Conservation (phyloP, 805 yeast species). For the Candida suzukii region DNA sequence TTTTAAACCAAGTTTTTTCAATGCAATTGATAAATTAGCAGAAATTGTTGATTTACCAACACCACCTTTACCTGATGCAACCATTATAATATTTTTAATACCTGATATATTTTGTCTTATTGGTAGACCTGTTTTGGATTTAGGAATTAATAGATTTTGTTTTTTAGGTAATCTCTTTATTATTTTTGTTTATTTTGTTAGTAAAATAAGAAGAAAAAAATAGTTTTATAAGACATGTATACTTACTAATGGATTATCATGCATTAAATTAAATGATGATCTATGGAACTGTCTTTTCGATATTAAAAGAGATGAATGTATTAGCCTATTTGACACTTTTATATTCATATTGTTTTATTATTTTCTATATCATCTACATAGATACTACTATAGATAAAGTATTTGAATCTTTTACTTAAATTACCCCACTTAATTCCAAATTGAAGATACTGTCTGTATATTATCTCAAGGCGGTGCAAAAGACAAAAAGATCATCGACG, state of each 20-base stretch:
- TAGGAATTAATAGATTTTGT: slow-evolving; percentile 25
- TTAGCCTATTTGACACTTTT: too few species aligned
- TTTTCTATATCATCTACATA: too few species aligned
- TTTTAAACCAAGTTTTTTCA: slow-evolving; percentile 43
- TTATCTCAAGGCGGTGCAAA: too few species aligned
- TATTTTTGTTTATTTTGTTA: background rate
- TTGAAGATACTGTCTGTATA: too few species aligned
- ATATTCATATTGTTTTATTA: too few species aligned
- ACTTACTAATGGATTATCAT: slow-evolving; percentile 52
- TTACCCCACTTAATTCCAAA: too few species aligned
- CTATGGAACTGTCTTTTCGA: background rate
- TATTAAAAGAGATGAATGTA: too few species aligned
- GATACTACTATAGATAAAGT: too few species aligned
- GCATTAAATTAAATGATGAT: slow-evolving; percentile 11
- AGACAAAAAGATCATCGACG: too few species aligned
- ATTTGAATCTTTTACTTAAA: too few species aligned
- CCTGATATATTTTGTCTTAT: slow-evolving; percentile 47
- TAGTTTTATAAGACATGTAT: too few species aligned
- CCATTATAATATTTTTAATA: slow-evolving; percentile 57
- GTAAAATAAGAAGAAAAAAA: too few species aligned
- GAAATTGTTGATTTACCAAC: slow-evolving; percentile 76
- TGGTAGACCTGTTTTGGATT: slow-evolving; percentile 49
- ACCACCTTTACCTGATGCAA: slow-evolving; percentile 75
- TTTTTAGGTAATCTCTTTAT: slow-evolving; percentile 35
- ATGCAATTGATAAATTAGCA: slow-evolving; percentile 59